Evolutionary conservation across 1,284 basidiomycete species (phyloP).

Genomic region (Boletus sp.): DNA sequence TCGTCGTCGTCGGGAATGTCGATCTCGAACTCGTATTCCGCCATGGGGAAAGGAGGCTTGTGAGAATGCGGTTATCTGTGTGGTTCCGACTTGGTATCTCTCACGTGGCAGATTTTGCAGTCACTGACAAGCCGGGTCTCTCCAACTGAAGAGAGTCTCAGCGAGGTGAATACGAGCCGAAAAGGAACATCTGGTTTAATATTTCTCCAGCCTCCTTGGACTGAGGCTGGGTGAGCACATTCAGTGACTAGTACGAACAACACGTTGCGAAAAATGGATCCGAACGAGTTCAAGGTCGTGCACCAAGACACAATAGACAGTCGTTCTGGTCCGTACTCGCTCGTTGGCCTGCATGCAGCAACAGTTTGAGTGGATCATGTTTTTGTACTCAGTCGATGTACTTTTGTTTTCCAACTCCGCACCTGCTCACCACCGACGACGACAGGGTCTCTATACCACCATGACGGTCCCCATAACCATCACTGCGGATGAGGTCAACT

Average conservation of each 20-base stretch:
- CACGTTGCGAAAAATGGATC: no score
- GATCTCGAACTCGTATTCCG: slow-evolving; percentile 26
- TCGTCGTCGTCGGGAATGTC: slow-evolving; percentile 26
- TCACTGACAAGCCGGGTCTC: neutral
- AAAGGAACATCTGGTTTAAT: no score
- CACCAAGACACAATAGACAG: no score
- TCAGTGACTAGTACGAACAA: no score
- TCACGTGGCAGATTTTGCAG: slow-evolving; percentile 12
- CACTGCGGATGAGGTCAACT: slow-evolving; percentile 80
- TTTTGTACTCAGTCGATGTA: neutral
- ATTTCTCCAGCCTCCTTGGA: no score
- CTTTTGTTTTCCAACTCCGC: slow-evolving; percentile 33
- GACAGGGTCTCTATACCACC: neutral
- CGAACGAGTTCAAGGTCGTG: no score
- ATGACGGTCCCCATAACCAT: slow-evolving; percentile 54
- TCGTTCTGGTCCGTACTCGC: no score
- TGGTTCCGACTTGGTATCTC: neutral
- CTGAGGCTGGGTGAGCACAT: neutral
- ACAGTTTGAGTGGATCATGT: neutral
- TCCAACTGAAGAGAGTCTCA: no score
- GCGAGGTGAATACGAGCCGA: neutral
- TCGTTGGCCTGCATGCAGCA: no score
- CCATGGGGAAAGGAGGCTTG: slow-evolving; percentile 17
- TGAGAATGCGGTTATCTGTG: slow-evolving; percentile 8
- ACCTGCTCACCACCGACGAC: slow-evolving; percentile 1